A percentile compares a stretch with the other conserved stretches of the same genome.
phyloP scores from a whole-genome alignment of 177 flowering plant genomes.

The Tripterygium wilfordii region DNA sequence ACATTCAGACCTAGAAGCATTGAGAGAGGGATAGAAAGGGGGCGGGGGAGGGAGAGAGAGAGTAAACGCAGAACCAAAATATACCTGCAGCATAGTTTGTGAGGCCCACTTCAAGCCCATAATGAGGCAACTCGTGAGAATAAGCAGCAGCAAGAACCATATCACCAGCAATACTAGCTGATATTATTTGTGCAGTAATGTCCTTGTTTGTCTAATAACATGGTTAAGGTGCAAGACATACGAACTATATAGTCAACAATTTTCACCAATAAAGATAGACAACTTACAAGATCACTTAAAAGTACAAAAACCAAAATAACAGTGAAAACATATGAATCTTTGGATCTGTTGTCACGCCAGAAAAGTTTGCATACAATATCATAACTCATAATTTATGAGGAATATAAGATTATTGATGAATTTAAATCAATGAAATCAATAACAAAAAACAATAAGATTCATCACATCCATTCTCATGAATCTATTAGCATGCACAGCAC shows the following conservation, averaged over 20 bases:
- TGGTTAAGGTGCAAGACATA: constrained; percentile 11
- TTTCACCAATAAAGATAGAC: too few species aligned
- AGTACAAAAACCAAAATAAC: too few species aligned
- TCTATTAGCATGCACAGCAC: too few species aligned
- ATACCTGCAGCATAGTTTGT: constrained; percentile 97
- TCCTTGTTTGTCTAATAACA: constrained; percentile 73
- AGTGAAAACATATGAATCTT: too few species aligned
- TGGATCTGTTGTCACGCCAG: too few species aligned
- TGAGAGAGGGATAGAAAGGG: neutral
- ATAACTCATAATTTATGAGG: too few species aligned
- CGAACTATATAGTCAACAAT: too few species aligned
- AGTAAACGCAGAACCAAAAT: neutral
- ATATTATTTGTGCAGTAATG: constrained; percentile 65
- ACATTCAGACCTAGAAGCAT: neutral
- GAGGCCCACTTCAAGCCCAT: constrained; percentile 90
- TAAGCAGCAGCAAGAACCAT: constrained; percentile 80
- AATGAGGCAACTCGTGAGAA: constrained; percentile 78
- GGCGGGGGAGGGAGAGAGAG: neutral
- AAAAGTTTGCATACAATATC: too few species aligned
- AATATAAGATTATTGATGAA: too few species aligned
- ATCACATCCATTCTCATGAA: too few species aligned
- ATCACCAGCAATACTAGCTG: constrained; percentile 90
- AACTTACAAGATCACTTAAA: too few species aligned
- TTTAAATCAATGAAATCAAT: neutral
- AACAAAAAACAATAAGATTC: too few species aligned